phyloP scores from a whole-genome alignment of 352 stramenopile species.

The Detonula confervacea region DNA sequence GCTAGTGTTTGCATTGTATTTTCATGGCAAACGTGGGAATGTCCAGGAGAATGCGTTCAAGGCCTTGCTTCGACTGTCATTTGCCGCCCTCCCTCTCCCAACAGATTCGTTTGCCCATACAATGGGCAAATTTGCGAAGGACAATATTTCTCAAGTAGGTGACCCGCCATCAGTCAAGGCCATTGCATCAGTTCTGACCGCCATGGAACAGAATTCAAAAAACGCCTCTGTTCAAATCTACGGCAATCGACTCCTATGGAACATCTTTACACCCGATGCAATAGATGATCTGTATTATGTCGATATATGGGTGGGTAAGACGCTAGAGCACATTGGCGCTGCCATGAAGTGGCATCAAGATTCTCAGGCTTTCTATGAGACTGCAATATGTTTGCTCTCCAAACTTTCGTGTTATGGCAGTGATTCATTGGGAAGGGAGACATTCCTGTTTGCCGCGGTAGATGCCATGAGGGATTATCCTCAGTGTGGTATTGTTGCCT shows the following conservation, averaged over 20 bases:
- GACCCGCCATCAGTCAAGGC: constrained; percentile 23
- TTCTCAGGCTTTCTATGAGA: constrained; percentile 23
- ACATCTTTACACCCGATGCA: constrained; percentile 18
- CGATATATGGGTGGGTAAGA: constrained; percentile 10
- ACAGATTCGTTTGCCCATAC: too few species aligned
- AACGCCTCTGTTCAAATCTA: constrained; percentile 28
- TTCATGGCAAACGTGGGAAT: constrained; percentile 6
- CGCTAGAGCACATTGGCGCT: constrained; percentile 15
- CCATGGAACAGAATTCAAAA: constrained; percentile 20
- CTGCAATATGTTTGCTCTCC: constrained; percentile 35
- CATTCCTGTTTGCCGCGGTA: neutral
- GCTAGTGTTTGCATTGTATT: constrained; percentile 29
- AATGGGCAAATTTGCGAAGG: too few species aligned
- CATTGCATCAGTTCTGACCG: constrained; percentile 23
- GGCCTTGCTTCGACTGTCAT: constrained; percentile 44
- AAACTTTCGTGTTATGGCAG: constrained; percentile 35
- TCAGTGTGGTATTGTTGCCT: constrained; percentile 28
- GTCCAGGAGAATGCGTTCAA: constrained; percentile 32
- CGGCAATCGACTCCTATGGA: constrained; percentile 42
- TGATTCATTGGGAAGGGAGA: neutral
- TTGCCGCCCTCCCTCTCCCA: constrained; percentile 34
- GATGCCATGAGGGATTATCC: constrained; percentile 4
- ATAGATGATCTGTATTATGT: constrained; percentile 17
- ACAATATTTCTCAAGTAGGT: constrained; percentile 30
- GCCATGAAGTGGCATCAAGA: neutral